These are phyloP conservation scores for Madurella fahalii DNA, from an alignment of 2,329 filamentous ascomycete genomes.

Conservation along the genomic window DNA sequence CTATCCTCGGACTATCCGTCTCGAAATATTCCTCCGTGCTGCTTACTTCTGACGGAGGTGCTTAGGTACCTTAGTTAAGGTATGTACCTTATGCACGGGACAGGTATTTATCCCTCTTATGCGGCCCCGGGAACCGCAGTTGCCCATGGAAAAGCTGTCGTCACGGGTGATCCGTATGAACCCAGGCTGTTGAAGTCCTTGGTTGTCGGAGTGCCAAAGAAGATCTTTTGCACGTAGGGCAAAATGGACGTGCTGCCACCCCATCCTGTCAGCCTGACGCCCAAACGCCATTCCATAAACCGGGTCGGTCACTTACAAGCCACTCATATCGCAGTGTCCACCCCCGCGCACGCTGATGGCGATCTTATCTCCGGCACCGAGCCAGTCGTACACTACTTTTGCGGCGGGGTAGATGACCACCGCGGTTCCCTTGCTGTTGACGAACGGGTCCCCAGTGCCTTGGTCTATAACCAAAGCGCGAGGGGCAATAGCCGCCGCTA, in stretches of 20 bases:
- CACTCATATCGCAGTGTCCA: constrained; percentile 46
- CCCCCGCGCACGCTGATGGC: constrained; percentile 44
- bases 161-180: constrained; percentile 41
- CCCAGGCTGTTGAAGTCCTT: constrained; percentile 44
- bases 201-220: constrained; percentile 42
- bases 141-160: constrained; percentile 44
- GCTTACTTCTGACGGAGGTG: not conserved
- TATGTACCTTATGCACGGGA: not conserved
- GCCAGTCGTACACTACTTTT: constrained; percentile 50
- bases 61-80: no score
- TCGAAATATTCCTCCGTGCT: no score
- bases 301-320: constrained; percentile 36
- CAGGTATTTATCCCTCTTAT: not conserved
- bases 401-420: constrained; percentile 49
- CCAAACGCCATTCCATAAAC: not conserved
- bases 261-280: constrained; percentile 13
- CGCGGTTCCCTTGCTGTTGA: constrained; percentile 46
- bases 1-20: no score
- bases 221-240: constrained; percentile 45
- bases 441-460: constrained; percentile 46
- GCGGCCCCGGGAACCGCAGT: constrained; percentile 33
- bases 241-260: constrained; percentile 38
- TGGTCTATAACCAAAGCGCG: constrained; percentile 53
- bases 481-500: constrained; percentile 56
- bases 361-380: constrained; percentile 47